These are phyloP conservation scores for Scleroderma citrinum DNA, from an alignment of 768 basidiomycete species.

Conservation along the genomic window DNA sequence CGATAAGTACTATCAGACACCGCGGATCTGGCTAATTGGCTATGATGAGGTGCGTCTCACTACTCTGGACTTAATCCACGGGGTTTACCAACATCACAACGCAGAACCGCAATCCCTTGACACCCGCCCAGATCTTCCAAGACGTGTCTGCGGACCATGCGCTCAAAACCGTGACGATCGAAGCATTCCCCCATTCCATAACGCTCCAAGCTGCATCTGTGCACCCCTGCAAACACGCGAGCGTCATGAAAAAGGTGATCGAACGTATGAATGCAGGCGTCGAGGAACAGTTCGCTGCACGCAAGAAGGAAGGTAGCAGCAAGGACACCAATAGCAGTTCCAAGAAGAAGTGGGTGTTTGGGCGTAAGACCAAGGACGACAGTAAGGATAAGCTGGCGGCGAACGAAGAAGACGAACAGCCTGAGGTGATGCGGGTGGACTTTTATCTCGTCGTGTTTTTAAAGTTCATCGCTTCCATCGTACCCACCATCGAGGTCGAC, in stretches of 20 bases:
- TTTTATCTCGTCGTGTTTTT: slow-evolving; percentile 98
- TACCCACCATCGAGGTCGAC: slow-evolving; percentile 98
- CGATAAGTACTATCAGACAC: slow-evolving; percentile 99
- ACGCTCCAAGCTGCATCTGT: slow-evolving; percentile 87
- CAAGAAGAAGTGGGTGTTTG: slow-evolving; percentile 84
- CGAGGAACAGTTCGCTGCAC: slow-evolving; percentile 72
- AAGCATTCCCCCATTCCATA: slow-evolving; percentile 91
- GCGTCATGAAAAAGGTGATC: slow-evolving; percentile 99
- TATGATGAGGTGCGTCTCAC: slow-evolving; percentile 80
- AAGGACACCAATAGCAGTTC: slow-evolving; percentile 32
- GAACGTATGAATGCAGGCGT: slow-evolving; percentile 95
- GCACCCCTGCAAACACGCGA: slow-evolving; percentile 97
- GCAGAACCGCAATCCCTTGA: slow-evolving; percentile 84
- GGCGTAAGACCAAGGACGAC: slow-evolving; percentile 47
- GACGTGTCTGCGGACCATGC: slow-evolving; percentile 97
- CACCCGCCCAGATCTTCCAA: slow-evolving; percentile 89
- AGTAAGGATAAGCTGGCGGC: slow-evolving; percentile 42
- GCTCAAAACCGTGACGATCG: slow-evolving; percentile 97
- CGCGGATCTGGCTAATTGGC: slow-evolving; percentile 94
- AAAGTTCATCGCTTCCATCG: slow-evolving; percentile 98
- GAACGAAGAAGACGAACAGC: slow-evolving; percentile 58
- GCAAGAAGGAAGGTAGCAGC: slow-evolving; percentile 36
- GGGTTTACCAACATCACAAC: background rate
- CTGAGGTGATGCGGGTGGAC: slow-evolving; percentile 93
- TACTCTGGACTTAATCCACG: slow-evolving; percentile 2